These are phyloP conservation scores for Ilyonectria robusta DNA, from an alignment of 2,329 filamentous ascomycete genomes.

Conservation along the genomic window DNA sequence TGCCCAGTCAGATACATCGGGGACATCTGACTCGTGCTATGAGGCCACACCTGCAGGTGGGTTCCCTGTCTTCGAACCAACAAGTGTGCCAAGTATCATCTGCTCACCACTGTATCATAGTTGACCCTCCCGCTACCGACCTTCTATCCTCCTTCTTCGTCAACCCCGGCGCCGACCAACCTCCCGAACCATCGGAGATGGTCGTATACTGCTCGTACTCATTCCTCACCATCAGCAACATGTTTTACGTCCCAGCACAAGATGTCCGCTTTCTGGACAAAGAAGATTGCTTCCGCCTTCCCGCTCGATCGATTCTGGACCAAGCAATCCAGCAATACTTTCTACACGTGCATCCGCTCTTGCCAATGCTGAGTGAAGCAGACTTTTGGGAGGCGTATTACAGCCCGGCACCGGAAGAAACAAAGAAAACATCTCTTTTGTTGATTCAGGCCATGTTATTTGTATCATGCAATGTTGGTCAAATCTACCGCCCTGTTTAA, in stretches of 20 bases:
- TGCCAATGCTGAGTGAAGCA: constrained; percentile 9
- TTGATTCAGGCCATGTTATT: constrained; percentile 10
- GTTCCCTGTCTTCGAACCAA: background rate
- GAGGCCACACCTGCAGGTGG: background rate
- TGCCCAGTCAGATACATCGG: background rate
- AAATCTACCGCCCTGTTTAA: background rate
- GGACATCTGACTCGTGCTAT: background rate
- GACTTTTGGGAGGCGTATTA: constrained; percentile 12
- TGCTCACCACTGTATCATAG: background rate
- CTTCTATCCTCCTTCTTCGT: background rate
- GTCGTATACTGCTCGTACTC: constrained; percentile 15
- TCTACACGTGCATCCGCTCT: constrained; percentile 12
- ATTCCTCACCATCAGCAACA: background rate
- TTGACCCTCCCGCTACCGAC: background rate
- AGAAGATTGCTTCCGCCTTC: constrained; percentile 2
- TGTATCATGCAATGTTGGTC: constrained; percentile 1
- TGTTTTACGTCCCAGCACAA: constrained; percentile 9
- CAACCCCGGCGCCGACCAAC: background rate
- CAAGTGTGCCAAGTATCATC: background rate
- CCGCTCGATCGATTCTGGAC: constrained; percentile 5
- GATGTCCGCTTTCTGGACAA: constrained; percentile 7
- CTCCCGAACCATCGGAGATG: background rate
- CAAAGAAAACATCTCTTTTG: background rate
- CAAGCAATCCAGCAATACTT: constrained; percentile 11
- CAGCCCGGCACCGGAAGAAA: background rate